A percentile compares a stretch with the other conserved stretches of the same genome.
Evolutionary conservation across 1,139 yeast species (phyloP).

Genomic region (Arxiozyma heterogenica): DNA sequence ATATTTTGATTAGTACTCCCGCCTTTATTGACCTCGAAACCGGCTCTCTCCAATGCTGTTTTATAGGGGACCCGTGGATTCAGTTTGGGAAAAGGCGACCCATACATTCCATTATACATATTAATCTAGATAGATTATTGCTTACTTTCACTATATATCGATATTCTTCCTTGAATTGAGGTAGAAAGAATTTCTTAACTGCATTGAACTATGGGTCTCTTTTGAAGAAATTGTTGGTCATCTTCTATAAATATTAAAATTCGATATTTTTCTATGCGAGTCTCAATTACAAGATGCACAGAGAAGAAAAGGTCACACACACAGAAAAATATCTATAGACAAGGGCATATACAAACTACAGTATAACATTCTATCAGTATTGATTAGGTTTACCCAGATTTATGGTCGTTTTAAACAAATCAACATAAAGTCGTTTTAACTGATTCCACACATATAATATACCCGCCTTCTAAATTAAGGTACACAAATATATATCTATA

Average conservation of each 20-base stretch:
- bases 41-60: slow-evolving; percentile 60
- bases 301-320: background rate
- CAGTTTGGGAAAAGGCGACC: slow-evolving; percentile 50
- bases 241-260: no score
- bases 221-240: no score
- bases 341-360: background rate
- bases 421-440: background rate
- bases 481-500: background rate
- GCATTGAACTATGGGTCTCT: background rate
- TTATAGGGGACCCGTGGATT: slow-evolving; percentile 45
- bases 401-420: no score
- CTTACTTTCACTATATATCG: background rate
- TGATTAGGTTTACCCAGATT: background rate
- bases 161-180: background rate
- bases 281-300: background rate
- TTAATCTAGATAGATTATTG: background rate
- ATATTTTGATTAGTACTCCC: background rate
- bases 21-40: slow-evolving; percentile 37
- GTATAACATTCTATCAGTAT: background rate
- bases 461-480: background rate
- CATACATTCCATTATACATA: slow-evolving; percentile 22
- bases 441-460: background rate
- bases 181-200: background rate
- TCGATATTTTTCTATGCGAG: background rate
- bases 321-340: background rate